Conservation (phyloP, 2,329 filamentous ascomycete species). For the Balansia obtecta region DNA sequence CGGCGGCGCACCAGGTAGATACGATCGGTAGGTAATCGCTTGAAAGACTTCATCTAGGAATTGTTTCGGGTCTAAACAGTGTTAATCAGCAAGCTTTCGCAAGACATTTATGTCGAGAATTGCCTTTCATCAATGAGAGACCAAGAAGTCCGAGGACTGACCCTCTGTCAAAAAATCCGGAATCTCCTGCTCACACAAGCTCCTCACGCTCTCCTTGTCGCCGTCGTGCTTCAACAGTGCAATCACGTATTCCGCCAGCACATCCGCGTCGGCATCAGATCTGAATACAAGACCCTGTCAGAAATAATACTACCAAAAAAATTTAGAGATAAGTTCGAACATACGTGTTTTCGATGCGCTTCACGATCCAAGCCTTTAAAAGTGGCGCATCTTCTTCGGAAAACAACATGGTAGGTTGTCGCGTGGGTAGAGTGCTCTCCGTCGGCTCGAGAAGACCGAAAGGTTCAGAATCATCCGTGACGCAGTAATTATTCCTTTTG, state of each 20-base stretch:
- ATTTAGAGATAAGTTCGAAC: slow-evolving; percentile 17
- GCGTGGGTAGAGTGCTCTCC: neutral
- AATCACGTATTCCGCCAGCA: slow-evolving; percentile 75
- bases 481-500: neutral
- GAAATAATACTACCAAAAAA: neutral
- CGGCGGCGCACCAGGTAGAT: slow-evolving; percentile 38
- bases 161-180: slow-evolving; percentile 61
- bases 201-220: slow-evolving; percentile 47
- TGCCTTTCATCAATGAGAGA: neutral
- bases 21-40: slow-evolving; percentile 49
- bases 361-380: slow-evolving; percentile 68
- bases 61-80: slow-evolving; percentile 20
- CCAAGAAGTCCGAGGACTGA: slow-evolving; percentile 15
- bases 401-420: slow-evolving; percentile 39
- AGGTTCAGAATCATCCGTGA: neutral
- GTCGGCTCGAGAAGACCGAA: neutral
- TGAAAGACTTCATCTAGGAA: slow-evolving; percentile 64
- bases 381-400: slow-evolving; percentile 46
- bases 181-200: slow-evolving; percentile 59
- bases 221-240: slow-evolving; percentile 63
- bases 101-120: too few species aligned
- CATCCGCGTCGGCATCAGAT: slow-evolving; percentile 68
- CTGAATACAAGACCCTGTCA: slow-evolving; percentile 26
- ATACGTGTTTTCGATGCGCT: slow-evolving; percentile 63
- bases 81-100: neutral